Evolutionary conservation across 2,329 filamentous ascomycete species (phyloP).

Genomic region (Endocalyx cinctus): DNA sequence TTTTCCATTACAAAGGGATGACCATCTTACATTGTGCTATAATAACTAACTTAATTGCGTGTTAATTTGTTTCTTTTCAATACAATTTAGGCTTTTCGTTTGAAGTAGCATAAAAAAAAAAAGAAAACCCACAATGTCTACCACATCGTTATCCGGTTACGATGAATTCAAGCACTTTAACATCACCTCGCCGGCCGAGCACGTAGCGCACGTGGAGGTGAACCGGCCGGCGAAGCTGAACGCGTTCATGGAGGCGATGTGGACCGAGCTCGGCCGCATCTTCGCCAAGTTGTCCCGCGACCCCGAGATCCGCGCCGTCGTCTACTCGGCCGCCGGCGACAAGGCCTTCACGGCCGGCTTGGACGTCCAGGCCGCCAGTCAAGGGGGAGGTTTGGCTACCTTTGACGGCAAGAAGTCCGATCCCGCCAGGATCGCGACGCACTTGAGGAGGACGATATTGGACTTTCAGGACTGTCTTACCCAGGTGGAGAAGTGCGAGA

Average conservation of each 20-base stretch:
- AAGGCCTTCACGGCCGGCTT: conserved; percentile 82
- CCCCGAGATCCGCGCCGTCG: conserved; percentile 67
- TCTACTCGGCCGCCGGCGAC: conserved; percentile 77
- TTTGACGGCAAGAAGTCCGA: conserved; percentile 40
- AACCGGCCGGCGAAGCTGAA: conserved; percentile 85
- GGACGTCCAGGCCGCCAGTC: conserved; percentile 68
- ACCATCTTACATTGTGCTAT: too few species aligned
- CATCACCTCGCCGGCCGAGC: conserved; percentile 64
- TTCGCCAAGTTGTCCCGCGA: conserved; percentile 70
- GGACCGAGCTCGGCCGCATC: conserved; percentile 71
- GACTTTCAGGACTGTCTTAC: conserved; percentile 78
- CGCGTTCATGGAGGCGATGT: conserved; percentile 80
- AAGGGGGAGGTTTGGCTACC: conserved; percentile 43
- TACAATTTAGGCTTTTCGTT: too few species aligned
- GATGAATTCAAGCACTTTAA: conserved; percentile 62
- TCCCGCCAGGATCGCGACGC: conserved; percentile 57
- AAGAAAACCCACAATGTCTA: too few species aligned
- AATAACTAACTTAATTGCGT: too few species aligned
- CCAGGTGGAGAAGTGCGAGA: conserved; percentile 80
- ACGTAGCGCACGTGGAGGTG: conserved; percentile 88
- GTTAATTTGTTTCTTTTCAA: too few species aligned
- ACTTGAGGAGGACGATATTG: conserved; percentile 62
- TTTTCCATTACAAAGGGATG: too few species aligned
- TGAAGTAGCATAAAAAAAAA: too few species aligned
- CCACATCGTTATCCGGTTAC: conserved; percentile 37